phyloP scores from a whole-genome alignment of 1,284 basidiomycete genomes.

The Volvariella volvacea region DNA sequence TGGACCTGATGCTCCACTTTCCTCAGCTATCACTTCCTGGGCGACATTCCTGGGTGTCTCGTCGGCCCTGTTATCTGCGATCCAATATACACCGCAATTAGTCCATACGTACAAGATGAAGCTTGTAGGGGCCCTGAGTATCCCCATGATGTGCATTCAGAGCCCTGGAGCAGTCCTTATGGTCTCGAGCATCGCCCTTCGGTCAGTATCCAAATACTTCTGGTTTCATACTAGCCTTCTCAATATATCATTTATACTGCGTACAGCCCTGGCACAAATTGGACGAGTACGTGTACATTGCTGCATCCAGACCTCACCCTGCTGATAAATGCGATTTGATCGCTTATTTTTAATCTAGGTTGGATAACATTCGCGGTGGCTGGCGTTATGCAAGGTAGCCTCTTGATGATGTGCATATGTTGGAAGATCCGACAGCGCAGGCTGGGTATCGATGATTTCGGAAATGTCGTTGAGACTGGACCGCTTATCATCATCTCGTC shows the following conservation, averaged over 20 bases:
- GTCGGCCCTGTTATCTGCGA: constrained; percentile 69
- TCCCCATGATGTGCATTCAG: constrained; percentile 94
- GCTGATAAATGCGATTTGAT: not conserved
- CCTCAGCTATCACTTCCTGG: constrained; percentile 41
- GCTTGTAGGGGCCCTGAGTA: constrained; percentile 87
- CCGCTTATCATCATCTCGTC: no score
- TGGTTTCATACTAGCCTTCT: constrained; percentile 4
- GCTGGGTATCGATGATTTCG: constrained; percentile 91
- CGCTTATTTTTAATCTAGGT: constrained; percentile 31
- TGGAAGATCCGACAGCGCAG: constrained; percentile 76
- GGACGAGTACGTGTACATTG: constrained; percentile 59
- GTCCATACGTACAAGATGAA: constrained; percentile 71
- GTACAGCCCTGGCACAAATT: constrained; percentile 70
- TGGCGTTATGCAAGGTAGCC: constrained; percentile 77
- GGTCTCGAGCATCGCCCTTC: constrained; percentile 78
- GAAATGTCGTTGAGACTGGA: constrained; percentile 21
- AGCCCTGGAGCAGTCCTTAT: constrained; percentile 89
- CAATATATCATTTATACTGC: constrained; percentile 1
- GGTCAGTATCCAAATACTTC: constrained; percentile 28
- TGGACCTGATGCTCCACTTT: constrained; percentile 28
- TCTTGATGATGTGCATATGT: constrained; percentile 75
- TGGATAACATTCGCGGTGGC: constrained; percentile 86
- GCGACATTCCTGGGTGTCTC: constrained; percentile 86
- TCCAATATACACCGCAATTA: constrained; percentile 89
- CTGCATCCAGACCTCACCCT: not conserved